phyloP scores from a whole-genome alignment of 306 rosid genomes.

The Prunus armeniaca region DNA sequence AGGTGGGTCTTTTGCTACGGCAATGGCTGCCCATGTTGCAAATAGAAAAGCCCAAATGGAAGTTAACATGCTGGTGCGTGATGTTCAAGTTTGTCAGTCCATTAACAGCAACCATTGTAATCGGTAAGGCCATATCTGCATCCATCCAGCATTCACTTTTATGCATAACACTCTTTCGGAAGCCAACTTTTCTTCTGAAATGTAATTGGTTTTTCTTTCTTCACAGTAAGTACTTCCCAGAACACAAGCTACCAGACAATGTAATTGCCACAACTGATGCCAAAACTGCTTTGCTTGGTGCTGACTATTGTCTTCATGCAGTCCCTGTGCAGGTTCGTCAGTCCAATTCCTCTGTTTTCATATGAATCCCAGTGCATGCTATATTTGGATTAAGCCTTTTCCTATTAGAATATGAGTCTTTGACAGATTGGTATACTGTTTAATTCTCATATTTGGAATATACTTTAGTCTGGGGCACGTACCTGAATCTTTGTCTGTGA shows the following conservation, averaged over 20 bases:
- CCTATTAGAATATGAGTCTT: not conserved
- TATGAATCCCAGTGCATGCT: not conserved
- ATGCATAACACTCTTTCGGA: not conserved
- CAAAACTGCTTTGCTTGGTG: slow-evolving; percentile 65
- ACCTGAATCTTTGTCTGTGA: slow-evolving; percentile 27
- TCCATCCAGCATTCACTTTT: not conserved
- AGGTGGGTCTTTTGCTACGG: slow-evolving; percentile 96
- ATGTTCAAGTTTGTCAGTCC: slow-evolving; percentile 74
- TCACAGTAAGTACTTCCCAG: slow-evolving; percentile 79
- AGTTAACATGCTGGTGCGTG: slow-evolving; percentile 81
- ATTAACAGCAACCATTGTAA: slow-evolving; percentile 61
- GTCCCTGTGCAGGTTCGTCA: slow-evolving; percentile 91
- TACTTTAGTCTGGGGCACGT: not conserved
- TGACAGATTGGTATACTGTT: not conserved
- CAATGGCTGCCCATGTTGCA: slow-evolving; percentile 96
- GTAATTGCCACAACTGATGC: slow-evolving; percentile 85
- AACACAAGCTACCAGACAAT: slow-evolving; percentile 69
- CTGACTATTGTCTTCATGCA: slow-evolving; percentile 87
- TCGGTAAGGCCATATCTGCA: slow-evolving; percentile 35
- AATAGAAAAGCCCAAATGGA: slow-evolving; percentile 70
- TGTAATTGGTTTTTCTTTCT: slow-evolving; percentile 3
- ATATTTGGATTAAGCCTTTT: not conserved
- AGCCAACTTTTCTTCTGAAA: not conserved
- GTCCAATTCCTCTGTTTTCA: not conserved
- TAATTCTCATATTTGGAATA: not conserved